Evolutionary conservation across 1,139 yeast genomes (phyloP).

Genomic region (Ashbya aceris): DNA sequence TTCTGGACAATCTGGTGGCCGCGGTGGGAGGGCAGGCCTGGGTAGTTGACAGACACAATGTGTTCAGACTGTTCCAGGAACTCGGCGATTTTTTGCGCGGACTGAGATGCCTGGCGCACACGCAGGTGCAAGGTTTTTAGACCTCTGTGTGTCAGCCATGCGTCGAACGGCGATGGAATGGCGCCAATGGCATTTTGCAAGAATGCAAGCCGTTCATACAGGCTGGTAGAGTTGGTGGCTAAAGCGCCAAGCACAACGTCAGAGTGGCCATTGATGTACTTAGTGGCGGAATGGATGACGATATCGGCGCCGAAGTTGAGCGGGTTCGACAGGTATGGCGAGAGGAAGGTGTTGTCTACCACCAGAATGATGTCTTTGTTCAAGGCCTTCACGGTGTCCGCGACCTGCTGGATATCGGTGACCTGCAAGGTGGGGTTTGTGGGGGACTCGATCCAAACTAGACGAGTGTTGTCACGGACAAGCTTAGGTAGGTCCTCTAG

Average conservation of each 20-base stretch:
- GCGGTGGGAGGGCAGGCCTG: conserved; percentile 64
- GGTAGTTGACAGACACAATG: conserved; percentile 68
- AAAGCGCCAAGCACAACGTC: conserved; percentile 85
- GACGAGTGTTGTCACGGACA: conserved; percentile 52
- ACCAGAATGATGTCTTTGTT: conserved; percentile 50
- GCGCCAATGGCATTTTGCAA: conserved; percentile 87
- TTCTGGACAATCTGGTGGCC: conserved; percentile 52
- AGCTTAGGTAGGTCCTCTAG: conserved; percentile 48
- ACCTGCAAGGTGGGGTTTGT: conserved; percentile 78
- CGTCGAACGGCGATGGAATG: conserved; percentile 81
- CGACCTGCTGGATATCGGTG: conserved; percentile 60
- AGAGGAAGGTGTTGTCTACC: conserved; percentile 89
- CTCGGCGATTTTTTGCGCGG: conserved; percentile 68
- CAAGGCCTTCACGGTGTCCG: conserved; percentile 40
- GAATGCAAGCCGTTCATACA: conserved; percentile 61
- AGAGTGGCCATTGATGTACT: conserved; percentile 87
- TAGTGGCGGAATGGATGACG: conserved; percentile 83
- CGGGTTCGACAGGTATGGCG: conserved; percentile 88
- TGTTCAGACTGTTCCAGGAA: conserved; percentile 41
- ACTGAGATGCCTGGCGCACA: conserved; percentile 56
- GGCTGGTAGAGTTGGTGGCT: conserved; percentile 54
- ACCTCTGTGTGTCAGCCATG: conserved; percentile 92
- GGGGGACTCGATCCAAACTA: conserved; percentile 88
- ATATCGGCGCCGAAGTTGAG: conserved; percentile 75
- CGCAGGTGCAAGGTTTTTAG: conserved; percentile 80